phyloP scores from a whole-genome alignment of 2,329 filamentous ascomycete genomes.

The Pseudogymnoascus sp. region DNA sequence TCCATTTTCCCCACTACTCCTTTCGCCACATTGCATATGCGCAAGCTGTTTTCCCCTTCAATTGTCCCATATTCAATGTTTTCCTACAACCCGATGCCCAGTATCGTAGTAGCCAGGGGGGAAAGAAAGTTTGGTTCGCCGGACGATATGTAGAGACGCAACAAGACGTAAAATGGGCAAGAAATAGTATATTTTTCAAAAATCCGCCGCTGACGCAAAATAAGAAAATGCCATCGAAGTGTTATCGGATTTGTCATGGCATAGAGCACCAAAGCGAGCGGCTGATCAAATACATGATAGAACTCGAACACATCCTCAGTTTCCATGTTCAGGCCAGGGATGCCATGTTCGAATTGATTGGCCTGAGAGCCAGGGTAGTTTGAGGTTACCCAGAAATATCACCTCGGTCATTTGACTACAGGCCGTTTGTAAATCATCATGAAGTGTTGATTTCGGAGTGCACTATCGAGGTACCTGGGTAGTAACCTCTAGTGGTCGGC shows the following conservation, averaged over 20 bases:
- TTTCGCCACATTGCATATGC: not conserved
- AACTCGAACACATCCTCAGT: not conserved
- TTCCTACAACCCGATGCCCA: not conserved
- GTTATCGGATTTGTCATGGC: not conserved
- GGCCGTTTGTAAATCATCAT: not conserved
- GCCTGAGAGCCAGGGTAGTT: not conserved
- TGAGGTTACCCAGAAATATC: not conserved
- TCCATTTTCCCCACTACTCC: not conserved
- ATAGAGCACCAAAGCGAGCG: not conserved
- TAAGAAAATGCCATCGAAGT: not conserved
- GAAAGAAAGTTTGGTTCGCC: not conserved
- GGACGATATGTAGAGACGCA: not conserved
- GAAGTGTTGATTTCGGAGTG: constrained; percentile 26
- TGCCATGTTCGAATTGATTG: not conserved
- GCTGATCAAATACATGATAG: constrained; percentile 1
- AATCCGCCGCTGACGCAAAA: not conserved
- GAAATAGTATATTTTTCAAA: constrained; percentile 5
- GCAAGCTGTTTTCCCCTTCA: not conserved
- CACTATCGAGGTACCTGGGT: constrained; percentile 23
- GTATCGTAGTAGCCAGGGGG: not conserved
- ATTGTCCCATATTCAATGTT: not conserved
- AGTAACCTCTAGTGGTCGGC: constrained; percentile 24
- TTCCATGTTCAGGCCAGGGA: not conserved
- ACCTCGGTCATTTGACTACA: constrained; percentile 1
- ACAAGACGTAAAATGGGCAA: constrained; percentile 4